Evolutionary conservation across 1,284 basidiomycete species (phyloP).

Genomic region (Cronartium quercuum): DNA sequence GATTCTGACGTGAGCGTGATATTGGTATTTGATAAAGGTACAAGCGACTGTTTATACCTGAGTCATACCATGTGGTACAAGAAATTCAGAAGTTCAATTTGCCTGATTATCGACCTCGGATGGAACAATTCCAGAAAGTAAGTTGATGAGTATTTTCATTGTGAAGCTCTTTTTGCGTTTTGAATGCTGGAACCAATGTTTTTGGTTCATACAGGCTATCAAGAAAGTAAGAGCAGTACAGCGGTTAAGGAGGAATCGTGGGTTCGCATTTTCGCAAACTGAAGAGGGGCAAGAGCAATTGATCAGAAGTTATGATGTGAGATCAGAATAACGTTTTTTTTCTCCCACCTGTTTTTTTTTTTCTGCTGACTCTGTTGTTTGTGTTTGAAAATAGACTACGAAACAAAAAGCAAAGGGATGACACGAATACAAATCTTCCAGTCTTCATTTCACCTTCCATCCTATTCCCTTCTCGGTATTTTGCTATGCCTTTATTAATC

Average conservation of each 20-base stretch:
- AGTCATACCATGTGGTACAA: constrained; percentile 93
- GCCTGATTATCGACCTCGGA: constrained; percentile 90
- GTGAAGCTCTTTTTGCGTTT: neutral
- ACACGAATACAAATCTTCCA: neutral
- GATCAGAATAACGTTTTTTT: neutral
- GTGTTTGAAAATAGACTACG: constrained; percentile 8
- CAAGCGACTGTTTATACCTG: constrained; percentile 78
- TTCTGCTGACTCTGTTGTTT: neutral
- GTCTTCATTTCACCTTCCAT: neutral
- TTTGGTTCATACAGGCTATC: constrained; percentile 81
- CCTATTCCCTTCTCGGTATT: neutral
- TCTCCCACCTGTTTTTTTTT: neutral
- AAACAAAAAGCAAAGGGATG: constrained; percentile 38
- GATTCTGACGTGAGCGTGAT: neutral
- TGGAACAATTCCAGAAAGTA: constrained; percentile 68
- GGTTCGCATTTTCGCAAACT: constrained; percentile 86
- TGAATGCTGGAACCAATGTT: neutral
- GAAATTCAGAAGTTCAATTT: constrained; percentile 88
- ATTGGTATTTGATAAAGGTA: constrained; percentile 57
- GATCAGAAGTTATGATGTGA: constrained; percentile 46
- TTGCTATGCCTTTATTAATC: neutral
- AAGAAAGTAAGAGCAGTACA: constrained; percentile 95
- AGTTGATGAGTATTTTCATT: neutral
- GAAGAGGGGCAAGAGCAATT: constrained; percentile 48
- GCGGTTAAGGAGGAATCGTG: constrained; percentile 83